phyloP scores from a whole-genome alignment of 176 grass and related monocot genomes.

The Lolium perenne region DNA sequence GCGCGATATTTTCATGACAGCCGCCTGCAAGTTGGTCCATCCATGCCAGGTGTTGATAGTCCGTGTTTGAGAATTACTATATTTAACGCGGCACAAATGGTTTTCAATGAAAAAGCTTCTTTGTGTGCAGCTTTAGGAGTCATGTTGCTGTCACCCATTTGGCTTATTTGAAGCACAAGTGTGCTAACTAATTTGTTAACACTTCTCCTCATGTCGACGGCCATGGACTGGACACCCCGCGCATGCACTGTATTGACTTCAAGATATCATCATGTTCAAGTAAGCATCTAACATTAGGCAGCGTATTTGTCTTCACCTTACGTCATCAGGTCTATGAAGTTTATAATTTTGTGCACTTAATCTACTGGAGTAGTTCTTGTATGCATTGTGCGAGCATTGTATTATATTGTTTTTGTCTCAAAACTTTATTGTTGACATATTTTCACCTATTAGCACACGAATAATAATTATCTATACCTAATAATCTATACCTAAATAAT shows the following conservation, averaged over 20 bases:
- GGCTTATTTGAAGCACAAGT: constrained; percentile 31
- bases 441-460: no score
- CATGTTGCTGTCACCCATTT: constrained; percentile 13
- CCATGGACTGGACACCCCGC: background rate
- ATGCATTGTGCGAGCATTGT: no score
- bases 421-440: no score
- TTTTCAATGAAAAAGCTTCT: no score
- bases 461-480: no score
- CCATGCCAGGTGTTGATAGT: background rate
- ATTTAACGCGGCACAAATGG: no score
- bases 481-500: no score
- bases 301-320: constrained; percentile 3
- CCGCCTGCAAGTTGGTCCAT: background rate
- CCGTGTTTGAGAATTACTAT: background rate
- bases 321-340: background rate
- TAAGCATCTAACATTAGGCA: constrained; percentile 29
- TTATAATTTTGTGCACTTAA: background rate
- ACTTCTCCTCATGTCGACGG: background rate
- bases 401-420: no score
- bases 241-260: no score
- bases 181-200: constrained; percentile 22
- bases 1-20: background rate
- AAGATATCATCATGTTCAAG: constrained; percentile 1
- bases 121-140: background rate
- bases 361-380: no score